These are phyloP conservation scores for Kockiozyma suomiensis DNA, from an alignment of 805 yeast genomes.

Conservation along the genomic window DNA sequence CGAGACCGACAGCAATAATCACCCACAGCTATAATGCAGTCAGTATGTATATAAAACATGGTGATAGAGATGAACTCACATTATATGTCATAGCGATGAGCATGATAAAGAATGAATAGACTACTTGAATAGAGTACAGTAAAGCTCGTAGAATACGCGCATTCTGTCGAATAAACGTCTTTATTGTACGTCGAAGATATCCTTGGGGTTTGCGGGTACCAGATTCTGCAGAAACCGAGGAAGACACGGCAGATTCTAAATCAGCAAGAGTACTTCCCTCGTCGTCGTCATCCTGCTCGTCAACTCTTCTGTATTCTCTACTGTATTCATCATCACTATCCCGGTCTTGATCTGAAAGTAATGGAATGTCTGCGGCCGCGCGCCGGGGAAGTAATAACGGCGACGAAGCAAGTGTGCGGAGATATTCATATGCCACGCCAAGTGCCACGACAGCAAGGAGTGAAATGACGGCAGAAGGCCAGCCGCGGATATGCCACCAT, in stretches of 20 bases:
- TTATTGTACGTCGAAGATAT: neutral
- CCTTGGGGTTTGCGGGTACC: neutral
- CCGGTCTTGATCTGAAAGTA: neutral
- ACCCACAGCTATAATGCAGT: conserved; percentile 64
- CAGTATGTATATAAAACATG: too few species aligned
- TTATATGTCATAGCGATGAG: conserved; percentile 74
- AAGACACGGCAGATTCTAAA: neutral
- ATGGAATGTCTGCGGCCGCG: neutral
- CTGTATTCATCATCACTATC: neutral
- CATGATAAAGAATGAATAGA: conserved; percentile 58
- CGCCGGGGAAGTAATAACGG: neutral
- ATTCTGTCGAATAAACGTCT: conserved; percentile 4
- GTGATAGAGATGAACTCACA: conserved; percentile 35
- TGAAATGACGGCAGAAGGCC: conserved; percentile 54
- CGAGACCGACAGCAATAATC: conserved; percentile 69
- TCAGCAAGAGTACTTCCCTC: conserved; percentile 1
- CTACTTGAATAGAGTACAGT: conserved; percentile 67
- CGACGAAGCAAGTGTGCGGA: conserved; percentile 41
- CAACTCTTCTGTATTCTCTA: too few species aligned
- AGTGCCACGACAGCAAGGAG: conserved; percentile 52
- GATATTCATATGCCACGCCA: conserved; percentile 62
- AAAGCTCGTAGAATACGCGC: conserved; percentile 28
- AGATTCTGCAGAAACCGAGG: neutral
- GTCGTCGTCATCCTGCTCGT: neutral
- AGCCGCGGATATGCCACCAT: conserved; percentile 76